These are phyloP conservation scores for Anethum foeniculum DNA, from an alignment of 140 eudicot genomes.

Conservation along the genomic window DNA sequence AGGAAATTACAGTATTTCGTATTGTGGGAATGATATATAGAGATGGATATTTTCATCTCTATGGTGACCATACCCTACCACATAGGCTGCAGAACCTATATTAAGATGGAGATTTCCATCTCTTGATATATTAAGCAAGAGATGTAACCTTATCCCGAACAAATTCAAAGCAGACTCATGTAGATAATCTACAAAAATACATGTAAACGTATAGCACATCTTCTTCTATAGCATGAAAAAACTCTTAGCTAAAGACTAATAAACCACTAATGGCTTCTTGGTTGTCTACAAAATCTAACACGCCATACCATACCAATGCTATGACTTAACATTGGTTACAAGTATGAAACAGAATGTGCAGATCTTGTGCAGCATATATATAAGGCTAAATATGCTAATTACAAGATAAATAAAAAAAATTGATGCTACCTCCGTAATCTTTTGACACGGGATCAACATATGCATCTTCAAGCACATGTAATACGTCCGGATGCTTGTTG, in stretches of 20 bases:
- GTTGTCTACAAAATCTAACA: no score
- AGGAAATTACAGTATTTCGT: constrained; percentile 63
- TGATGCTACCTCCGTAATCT: no score
- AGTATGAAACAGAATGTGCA: no score
- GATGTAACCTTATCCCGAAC: neutral
- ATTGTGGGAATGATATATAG: constrained; percentile 59
- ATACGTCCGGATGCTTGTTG: no score
- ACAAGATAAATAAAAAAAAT: no score
- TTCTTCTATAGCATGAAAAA: neutral
- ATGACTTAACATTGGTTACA: no score
- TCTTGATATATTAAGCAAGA: neutral
- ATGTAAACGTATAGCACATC: neutral
- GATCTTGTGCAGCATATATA: no score
- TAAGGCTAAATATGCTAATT: no score
- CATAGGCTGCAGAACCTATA: constrained; percentile 64
- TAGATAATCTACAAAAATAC: neutral
- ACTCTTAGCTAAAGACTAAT: neutral
- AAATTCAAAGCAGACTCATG: neutral
- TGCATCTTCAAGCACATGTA: no score
- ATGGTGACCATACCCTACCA: constrained; percentile 93
- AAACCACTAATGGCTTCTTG: neutral
- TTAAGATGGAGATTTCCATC: no score
- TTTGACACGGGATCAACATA: no score
- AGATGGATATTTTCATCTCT: constrained; percentile 97
- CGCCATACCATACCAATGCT: no score